phyloP scores from a whole-genome alignment of 78 protist genomes.

The Isochrysis galbana region DNA sequence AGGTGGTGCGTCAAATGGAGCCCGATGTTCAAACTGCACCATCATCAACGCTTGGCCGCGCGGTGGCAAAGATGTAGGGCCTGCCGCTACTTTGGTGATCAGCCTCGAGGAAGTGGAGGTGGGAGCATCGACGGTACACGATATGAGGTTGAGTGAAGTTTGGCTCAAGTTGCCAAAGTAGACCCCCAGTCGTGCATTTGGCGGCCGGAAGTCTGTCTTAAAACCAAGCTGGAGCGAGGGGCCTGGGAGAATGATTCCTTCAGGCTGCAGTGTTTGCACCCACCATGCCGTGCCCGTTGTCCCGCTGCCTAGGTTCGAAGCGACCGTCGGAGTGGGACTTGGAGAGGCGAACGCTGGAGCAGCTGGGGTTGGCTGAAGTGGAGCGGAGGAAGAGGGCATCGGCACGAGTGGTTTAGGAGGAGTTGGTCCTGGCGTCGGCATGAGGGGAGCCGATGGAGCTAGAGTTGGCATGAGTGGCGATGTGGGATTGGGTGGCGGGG shows the following conservation, averaged over 20 bases:
- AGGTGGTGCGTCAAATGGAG: not conserved
- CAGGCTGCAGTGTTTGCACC: not conserved
- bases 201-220: not conserved
- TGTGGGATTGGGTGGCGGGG: too few relatives aligned
- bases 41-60: not conserved
- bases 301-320: not conserved
- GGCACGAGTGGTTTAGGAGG: too few relatives aligned
- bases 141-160: not conserved
- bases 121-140: not conserved
- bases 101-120: not conserved
- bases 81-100: not conserved
- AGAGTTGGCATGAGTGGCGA: too few relatives aligned
- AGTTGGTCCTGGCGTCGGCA: too few relatives aligned
- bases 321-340: not conserved
- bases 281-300: not conserved
- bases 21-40: not conserved
- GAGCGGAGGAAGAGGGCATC: too few relatives aligned
- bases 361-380: not conserved
- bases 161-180: not conserved
- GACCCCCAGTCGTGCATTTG: not conserved
- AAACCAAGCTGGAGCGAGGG: not conserved
- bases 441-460: too few relatives aligned
- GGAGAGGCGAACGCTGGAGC: not conserved
- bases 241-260: not conserved
- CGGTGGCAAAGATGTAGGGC: not conserved